Conservation (phyloP, 2,329 filamentous ascomycete species). For the Daldinia sp. region DNA sequence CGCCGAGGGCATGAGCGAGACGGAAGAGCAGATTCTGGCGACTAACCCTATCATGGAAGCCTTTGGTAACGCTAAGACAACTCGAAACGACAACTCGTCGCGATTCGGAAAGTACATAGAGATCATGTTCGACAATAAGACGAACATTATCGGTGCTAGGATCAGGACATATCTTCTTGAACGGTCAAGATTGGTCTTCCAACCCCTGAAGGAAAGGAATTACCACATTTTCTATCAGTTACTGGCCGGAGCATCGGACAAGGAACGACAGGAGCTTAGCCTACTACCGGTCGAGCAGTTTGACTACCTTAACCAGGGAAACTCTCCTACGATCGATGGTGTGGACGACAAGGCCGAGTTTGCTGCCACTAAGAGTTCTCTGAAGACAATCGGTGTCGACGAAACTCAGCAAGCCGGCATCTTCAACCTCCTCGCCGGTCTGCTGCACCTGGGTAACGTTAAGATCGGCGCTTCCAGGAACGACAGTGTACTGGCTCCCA, state of each 20-base stretch:
- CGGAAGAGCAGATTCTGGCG: constrained; percentile 96
- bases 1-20: constrained; percentile 90
- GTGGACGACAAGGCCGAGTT: constrained; percentile 97
- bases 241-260: constrained; percentile 88
- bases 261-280: constrained; percentile 82
- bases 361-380: constrained; percentile 84
- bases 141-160: constrained; percentile 97
- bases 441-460: constrained; percentile 95
- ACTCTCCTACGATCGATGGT: constrained; percentile 89
- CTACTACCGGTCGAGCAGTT: constrained; percentile 89
- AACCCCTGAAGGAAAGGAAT: constrained; percentile 96
- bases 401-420: constrained; percentile 82
- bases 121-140: constrained; percentile 97
- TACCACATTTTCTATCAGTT: constrained; percentile 99
- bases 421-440: constrained; percentile 88
- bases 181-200: constrained; percentile 94
- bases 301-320: constrained; percentile 96
- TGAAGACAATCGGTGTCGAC: constrained; percentile 88
- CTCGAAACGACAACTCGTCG: constrained; percentile 98
- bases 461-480: constrained; percentile 92
- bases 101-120: constrained; percentile 99
- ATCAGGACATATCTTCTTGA: constrained; percentile 97
- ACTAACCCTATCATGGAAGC: constrained; percentile 99
- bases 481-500: constrained; percentile 83
- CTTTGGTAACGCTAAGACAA: constrained; percentile 99